Conservation (phyloP, 495 filamentous ascomycete genomes). For the Neurospora sp. region DNA sequence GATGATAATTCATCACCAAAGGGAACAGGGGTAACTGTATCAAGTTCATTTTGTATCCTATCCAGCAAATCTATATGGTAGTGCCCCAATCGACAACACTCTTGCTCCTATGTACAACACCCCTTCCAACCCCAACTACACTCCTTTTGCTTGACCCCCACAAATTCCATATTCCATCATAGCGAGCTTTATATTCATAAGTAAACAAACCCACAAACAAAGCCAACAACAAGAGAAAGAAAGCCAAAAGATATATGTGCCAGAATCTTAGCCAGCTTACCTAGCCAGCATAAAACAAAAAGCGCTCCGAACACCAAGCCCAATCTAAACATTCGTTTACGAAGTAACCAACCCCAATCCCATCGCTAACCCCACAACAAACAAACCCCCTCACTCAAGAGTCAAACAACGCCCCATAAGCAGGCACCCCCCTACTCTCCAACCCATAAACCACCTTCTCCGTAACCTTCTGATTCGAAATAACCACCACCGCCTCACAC, state of each 20-base stretch:
- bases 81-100: not conserved
- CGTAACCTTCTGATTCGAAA: slow-evolving; percentile 65
- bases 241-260: not conserved
- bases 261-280: not conserved
- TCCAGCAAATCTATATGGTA: not conserved
- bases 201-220: not conserved
- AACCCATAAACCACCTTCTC: slow-evolving; percentile 63
- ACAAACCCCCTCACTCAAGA: slow-evolving; percentile 25
- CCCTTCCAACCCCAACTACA: not conserved
- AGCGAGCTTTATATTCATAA: not conserved
- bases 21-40: not conserved
- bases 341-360: not conserved
- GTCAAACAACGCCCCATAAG: slow-evolving; percentile 76
- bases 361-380: not conserved
- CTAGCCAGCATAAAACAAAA: not conserved
- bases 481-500: slow-evolving; percentile 64
- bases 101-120: not conserved
- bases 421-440: slow-evolving; percentile 56
- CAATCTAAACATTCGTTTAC: not conserved
- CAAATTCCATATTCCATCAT: not conserved
- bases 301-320: not conserved
- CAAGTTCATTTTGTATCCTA: not conserved
- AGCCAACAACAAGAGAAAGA: not conserved
- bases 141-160: not conserved
- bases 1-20: not conserved